Percentiles rank a stretch among this genome's conserved stretches.
Evolutionary conservation across 495 filamentous ascomycete species (phyloP).

Genomic region (Aeminium ludgeri): DNA sequence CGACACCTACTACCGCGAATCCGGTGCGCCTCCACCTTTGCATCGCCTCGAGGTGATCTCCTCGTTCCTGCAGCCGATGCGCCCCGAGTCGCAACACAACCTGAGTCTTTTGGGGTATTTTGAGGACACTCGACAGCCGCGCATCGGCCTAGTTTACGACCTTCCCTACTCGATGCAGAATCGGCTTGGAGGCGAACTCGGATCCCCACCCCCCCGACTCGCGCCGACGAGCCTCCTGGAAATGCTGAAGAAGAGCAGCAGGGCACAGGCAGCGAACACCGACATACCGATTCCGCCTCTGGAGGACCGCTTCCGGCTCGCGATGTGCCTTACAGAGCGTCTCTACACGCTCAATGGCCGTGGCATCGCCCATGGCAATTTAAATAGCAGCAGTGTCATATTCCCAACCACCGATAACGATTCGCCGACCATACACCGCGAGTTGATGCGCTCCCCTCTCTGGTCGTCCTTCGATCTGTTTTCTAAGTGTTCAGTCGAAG

Average conservation of each 20-base stretch:
- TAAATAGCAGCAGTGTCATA: slow-evolving; percentile 63
- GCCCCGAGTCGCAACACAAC: slow-evolving; percentile 39
- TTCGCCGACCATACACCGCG: slow-evolving; percentile 34
- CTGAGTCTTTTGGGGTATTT: slow-evolving; percentile 72
- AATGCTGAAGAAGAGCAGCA: slow-evolving; percentile 27
- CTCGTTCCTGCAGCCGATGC: slow-evolving; percentile 29
- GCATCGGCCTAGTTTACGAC: slow-evolving; percentile 69
- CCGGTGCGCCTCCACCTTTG: slow-evolving; percentile 45
- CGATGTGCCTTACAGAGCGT: slow-evolving; percentile 59
- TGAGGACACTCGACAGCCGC: slow-evolving; percentile 57
- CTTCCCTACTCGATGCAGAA: slow-evolving; percentile 41
- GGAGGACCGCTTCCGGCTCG: slow-evolving; percentile 73
- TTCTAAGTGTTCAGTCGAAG: slow-evolving; percentile 42
- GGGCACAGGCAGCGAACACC: slow-evolving; percentile 32
- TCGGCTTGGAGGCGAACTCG: slow-evolving; percentile 25
- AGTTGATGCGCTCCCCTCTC: slow-evolving; percentile 52
- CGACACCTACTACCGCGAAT: slow-evolving; percentile 44
- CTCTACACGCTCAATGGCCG: slow-evolving; percentile 60
- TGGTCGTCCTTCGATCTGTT: slow-evolving; percentile 71
- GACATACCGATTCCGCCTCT: slow-evolving; percentile 31
- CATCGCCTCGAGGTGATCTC: slow-evolving; percentile 47
- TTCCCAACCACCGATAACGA: slow-evolving; percentile 27
- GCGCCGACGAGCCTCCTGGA: slow-evolving; percentile 39
- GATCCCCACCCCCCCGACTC: slow-evolving; percentile 25
- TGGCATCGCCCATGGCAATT: slow-evolving; percentile 61